These are phyloP conservation scores for Aspergillus vadensis DNA, from an alignment of 2,329 filamentous ascomycete genomes.

Conservation along the genomic window DNA sequence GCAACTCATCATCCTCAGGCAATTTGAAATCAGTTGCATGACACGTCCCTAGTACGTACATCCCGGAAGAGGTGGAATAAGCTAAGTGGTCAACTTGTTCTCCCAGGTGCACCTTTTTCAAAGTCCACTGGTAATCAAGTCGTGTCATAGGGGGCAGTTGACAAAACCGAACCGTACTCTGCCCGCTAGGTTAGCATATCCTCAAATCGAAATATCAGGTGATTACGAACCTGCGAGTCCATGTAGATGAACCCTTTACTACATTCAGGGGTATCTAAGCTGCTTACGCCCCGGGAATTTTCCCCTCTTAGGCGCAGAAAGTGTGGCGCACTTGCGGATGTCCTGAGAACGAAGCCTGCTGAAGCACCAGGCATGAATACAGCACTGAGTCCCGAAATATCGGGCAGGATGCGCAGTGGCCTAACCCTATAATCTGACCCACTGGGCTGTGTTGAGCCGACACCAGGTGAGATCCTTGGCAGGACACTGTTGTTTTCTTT, in stretches of 20 bases:
- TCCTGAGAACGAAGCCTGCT: conserved; percentile 80
- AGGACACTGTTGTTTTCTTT: conserved; percentile 72
- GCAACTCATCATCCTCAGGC: conserved; percentile 81
- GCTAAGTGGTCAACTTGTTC: conserved; percentile 72
- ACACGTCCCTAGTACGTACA: conserved; percentile 76
- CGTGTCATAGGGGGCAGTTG: conserved; percentile 68
- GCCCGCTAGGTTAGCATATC: conserved; percentile 16
- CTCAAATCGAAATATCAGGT: neutral
- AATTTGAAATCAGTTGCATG: conserved; percentile 72
- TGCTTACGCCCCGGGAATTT: conserved; percentile 69
- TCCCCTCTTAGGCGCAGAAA: conserved; percentile 72
- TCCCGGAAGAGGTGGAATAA: conserved; percentile 73
- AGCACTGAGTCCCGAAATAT: conserved; percentile 73
- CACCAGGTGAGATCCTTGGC: conserved; percentile 58
- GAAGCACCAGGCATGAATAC: conserved; percentile 81
- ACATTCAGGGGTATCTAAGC: conserved; percentile 69
- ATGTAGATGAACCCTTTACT: conserved; percentile 82
- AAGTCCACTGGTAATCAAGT: conserved; percentile 75
- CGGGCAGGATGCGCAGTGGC: conserved; percentile 46
- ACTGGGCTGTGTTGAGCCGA: conserved; percentile 45
- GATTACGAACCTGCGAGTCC: conserved; percentile 57
- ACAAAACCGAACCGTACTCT: conserved; percentile 72
- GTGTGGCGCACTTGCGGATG: conserved; percentile 73
- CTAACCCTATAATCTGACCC: conserved; percentile 38
- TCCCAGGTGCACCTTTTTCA: conserved; percentile 70